These are phyloP conservation scores for Fusarium scirpi DNA, from an alignment of 2,329 filamentous ascomycete genomes.

Conservation along the genomic window DNA sequence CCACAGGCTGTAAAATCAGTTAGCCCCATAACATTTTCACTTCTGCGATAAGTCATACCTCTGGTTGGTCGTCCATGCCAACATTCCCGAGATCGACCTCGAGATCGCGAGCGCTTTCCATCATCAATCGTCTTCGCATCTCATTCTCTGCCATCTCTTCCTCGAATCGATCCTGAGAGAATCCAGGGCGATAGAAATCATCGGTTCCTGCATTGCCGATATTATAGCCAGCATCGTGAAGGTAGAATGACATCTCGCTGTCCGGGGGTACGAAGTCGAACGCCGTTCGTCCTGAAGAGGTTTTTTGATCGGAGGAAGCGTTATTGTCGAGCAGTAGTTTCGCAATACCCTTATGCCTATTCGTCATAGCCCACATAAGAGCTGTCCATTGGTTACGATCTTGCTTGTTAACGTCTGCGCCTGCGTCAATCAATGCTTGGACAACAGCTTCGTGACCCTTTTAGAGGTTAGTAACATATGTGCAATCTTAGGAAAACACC, in stretches of 20 bases:
- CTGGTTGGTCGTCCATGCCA: conserved; percentile 93
- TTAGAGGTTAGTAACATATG: conserved; percentile 8
- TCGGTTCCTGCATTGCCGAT: conserved; percentile 84
- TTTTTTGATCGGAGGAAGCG: conserved; percentile 95
- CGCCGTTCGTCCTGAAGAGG: conserved; percentile 90
- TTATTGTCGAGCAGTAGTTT: conserved; percentile 93
- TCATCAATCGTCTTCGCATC: conserved; percentile 96
- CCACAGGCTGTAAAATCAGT: conserved; percentile 64
- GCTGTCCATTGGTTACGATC: conserved; percentile 98
- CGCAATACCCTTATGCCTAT: conserved; percentile 94
- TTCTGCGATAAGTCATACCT: conserved; percentile 67
- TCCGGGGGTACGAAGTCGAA: conserved; percentile 96
- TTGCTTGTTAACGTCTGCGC: conserved; percentile 90
- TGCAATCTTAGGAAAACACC: conserved; percentile 50
- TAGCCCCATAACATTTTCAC: background rate
- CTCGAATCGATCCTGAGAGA: conserved; percentile 93
- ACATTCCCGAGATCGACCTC: conserved; percentile 97
- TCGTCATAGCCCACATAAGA: conserved; percentile 99
- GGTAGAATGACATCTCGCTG: conserved; percentile 95
- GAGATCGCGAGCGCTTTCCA: conserved; percentile 97
- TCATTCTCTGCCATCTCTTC: conserved; percentile 98
- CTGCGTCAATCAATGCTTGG: conserved; percentile 82
- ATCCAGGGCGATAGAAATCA: conserved; percentile 94
- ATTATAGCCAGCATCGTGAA: conserved; percentile 93
- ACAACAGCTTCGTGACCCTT: conserved; percentile 92